Evolutionary conservation across 179 eudicot species (phyloP), one percentile per base, ranked within the genome.

Genomic region (Silene coronaria): DNA sequence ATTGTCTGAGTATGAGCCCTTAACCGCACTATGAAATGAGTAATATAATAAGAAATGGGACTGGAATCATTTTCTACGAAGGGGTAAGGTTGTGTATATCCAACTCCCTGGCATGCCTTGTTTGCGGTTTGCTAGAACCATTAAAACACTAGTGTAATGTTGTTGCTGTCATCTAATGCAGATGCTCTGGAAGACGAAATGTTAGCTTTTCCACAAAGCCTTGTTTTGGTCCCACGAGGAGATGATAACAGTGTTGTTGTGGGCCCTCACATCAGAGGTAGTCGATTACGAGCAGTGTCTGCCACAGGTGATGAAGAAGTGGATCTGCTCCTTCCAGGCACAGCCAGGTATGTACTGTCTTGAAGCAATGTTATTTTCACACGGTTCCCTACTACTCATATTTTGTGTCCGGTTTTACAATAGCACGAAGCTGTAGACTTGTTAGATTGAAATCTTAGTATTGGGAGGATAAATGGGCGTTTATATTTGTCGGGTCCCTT

Each of bases 291-390:
- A 73, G 86, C 97, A 70, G 78, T 96, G 71, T 92, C 97, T 73
- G 92, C 95, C 17, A 80, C 95, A 24, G 97, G 99, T 70, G 86
- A 86, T 74, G 91, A 88, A 84, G 99, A 89, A 88, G 99, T 95
- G 34, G 99, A 95, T 91, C 89, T 95, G 70, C 99, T 95, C 77
- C 99, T 95, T 82, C 99, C 99, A 14, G 99, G 97, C 71, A 92
- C 93, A 80, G 97, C 97, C 80, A 91, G 96, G 97, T 92, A 85
- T 32, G 13, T 5, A 12, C 22, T 8, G 3, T 2, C 9, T 53
- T 65, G 68, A 23, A 42, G 17, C 27, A 17, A 17, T 83, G 7
- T 62, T 67, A 0, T 14, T 61, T 42, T 27, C 65, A 28, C 24
- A 17, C 53, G 65, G 46, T 19, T 26, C 65, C 16, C 4, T 28